These are phyloP conservation scores for Apiospora hydei DNA, from an alignment of 2,329 filamentous ascomycete genomes.

Conservation along the genomic window DNA sequence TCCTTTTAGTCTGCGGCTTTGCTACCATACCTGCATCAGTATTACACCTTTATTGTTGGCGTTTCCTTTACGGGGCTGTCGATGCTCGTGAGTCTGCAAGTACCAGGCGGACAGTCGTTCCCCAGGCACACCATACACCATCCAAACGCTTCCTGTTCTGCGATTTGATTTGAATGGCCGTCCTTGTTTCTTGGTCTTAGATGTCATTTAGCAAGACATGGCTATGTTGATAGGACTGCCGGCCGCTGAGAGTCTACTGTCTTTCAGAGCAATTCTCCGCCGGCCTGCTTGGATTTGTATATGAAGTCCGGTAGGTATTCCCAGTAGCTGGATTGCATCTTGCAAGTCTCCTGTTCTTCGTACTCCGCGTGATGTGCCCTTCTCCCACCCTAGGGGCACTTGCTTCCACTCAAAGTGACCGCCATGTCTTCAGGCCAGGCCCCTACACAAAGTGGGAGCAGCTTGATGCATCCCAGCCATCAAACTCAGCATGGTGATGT, in stretches of 20 bases:
- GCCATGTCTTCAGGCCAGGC: neutral
- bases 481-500: neutral
- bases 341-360: neutral
- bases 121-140: neutral
- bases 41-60: neutral
- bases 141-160: neutral
- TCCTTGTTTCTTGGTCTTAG: neutral
- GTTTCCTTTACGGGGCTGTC: neutral
- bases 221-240: neutral
- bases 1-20: neutral
- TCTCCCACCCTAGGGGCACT: neutral
- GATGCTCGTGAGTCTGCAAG: neutral
- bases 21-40: neutral
- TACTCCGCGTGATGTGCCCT: neutral
- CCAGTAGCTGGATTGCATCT: neutral
- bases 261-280: neutral
- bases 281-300: neutral
- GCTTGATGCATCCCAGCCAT: neutral
- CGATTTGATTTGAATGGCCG: neutral
- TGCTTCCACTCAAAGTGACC: neutral
- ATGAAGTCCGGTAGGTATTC: neutral
- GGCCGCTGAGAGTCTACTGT: neutral
- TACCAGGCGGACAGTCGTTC: neutral
- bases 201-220: neutral
- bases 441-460: neutral